These are phyloP conservation scores for Penicillium soppii DNA, from an alignment of 495 filamentous ascomycete species.

Conservation along the genomic window DNA sequence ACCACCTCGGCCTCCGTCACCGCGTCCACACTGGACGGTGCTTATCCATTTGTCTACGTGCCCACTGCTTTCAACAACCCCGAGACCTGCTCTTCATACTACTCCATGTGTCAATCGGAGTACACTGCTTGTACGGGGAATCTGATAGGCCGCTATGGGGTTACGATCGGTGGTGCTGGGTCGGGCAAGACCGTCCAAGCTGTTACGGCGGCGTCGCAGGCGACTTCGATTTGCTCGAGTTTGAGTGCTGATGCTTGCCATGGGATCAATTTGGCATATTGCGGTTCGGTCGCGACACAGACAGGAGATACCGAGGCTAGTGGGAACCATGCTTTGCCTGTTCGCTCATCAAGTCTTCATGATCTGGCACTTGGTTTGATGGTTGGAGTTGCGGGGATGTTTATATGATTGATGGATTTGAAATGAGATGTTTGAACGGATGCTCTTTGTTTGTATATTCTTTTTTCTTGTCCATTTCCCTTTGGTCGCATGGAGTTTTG, in stretches of 20 bases:
- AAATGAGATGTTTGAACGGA: conserved; percentile 1
- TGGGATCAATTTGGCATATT: conserved; percentile 55
- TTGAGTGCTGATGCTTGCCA: conserved; percentile 61
- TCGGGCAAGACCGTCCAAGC: conserved; percentile 65
- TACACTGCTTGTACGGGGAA: conserved; percentile 61
- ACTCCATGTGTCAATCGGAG: conserved; percentile 63
- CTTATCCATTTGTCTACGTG: conserved; percentile 65
- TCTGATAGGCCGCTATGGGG: conserved; percentile 50
- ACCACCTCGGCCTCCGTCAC: conserved; percentile 39
- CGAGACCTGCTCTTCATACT: conserved; percentile 65
- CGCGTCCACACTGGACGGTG: conserved; percentile 41
- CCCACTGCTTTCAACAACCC: conserved; percentile 64
- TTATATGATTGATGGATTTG: conserved; percentile 36
- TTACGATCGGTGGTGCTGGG: conserved; percentile 42
- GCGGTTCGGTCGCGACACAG: conserved; percentile 40
- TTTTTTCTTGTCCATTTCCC: conserved; percentile 2
- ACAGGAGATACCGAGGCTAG: conserved; percentile 28
- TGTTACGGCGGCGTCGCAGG: conserved; percentile 48
- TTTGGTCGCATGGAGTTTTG: neutral
- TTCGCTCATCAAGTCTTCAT: conserved; percentile 35
- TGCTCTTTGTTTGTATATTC: conserved; percentile 6
- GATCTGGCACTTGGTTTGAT: conserved; percentile 42
- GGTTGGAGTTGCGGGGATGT: conserved; percentile 44
- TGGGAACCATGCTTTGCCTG: conserved; percentile 30
- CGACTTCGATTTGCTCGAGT: conserved; percentile 65